phyloP scores from a whole-genome alignment of 371 early-diverging fungal genomes.

The Lichtheimia corymbifera region DNA sequence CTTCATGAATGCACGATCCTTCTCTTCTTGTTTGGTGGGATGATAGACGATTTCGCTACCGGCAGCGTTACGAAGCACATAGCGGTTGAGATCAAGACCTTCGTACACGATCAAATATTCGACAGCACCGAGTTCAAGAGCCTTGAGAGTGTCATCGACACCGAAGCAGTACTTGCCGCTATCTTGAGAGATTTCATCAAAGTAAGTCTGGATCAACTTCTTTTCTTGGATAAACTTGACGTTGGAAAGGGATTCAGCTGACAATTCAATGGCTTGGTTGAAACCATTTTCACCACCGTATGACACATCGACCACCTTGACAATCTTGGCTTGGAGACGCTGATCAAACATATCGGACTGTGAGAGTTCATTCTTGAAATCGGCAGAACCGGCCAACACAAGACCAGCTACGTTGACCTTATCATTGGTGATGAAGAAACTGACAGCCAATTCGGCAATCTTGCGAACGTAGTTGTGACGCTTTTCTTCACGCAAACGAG shows the following conservation, averaged over 20 bases:
- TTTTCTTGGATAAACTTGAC: slow-evolving; percentile 98
- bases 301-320: slow-evolving; percentile 93
- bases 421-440: slow-evolving; percentile 92
- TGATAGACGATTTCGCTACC: slow-evolving; percentile 67
- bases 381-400: slow-evolving; percentile 95
- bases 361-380: slow-evolving; percentile 94
- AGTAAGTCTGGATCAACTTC: slow-evolving; percentile 91
- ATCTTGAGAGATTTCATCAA: slow-evolving; percentile 95
- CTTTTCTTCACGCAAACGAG: slow-evolving; percentile 97
- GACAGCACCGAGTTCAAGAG: slow-evolving; percentile 91
- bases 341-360: slow-evolving; percentile 92
- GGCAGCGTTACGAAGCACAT: slow-evolving; percentile 64
- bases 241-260: slow-evolving; percentile 86
- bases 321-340: slow-evolving; percentile 83
- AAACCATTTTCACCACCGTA: slow-evolving; percentile 99
- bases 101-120: slow-evolving; percentile 97
- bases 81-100: slow-evolving; percentile 75
- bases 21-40: slow-evolving; percentile 80
- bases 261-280: slow-evolving; percentile 95
- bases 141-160: slow-evolving; percentile 91
- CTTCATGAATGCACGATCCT: slow-evolving; percentile 51
- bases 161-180: slow-evolving; percentile 96
- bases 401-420: slow-evolving; percentile 92
- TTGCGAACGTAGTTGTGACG: slow-evolving; percentile 98
- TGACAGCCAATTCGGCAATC: slow-evolving; percentile 93